Conservation (phyloP, 257 asterid species). For the Solanum peruvianum region DNA sequence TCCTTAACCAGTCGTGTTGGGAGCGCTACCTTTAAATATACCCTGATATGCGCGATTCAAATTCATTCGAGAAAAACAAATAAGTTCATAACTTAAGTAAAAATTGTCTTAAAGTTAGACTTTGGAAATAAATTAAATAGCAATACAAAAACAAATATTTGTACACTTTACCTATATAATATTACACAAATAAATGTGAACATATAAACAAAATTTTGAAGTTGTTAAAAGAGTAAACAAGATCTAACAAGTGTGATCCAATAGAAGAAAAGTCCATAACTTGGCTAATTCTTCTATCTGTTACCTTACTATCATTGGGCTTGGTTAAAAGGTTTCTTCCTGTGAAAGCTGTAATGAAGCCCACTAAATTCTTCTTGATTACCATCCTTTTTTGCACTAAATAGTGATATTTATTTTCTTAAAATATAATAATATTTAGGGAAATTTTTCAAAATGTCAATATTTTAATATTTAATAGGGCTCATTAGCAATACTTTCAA, state of each 20-base stretch:
- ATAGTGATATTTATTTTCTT: too few relatives aligned
- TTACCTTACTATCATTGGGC: background rate
- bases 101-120: background rate
- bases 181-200: background rate
- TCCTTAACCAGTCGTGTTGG: rapidly evolving
- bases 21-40: too few relatives aligned
- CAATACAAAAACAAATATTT: background rate
- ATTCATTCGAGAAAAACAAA: too few relatives aligned
- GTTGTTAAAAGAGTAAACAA: background rate
- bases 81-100: background rate
- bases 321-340: background rate
- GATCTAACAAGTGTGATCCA: background rate
- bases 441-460: too few relatives aligned
- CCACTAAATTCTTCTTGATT: background rate
- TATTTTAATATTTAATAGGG: too few relatives aligned
- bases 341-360: background rate
- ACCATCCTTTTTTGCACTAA: too few relatives aligned
- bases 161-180: background rate
- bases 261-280: background rate
- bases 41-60: rapidly evolving
- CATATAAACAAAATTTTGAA: background rate
- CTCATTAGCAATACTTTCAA: too few relatives aligned
- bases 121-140: background rate
- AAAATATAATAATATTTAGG: too few relatives aligned
- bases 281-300: background rate